A percentile compares a stretch with the other conserved stretches of the same genome.
phyloP scores from a whole-genome alignment of 176 grass and related monocot species.

The Typha latifolia region DNA sequence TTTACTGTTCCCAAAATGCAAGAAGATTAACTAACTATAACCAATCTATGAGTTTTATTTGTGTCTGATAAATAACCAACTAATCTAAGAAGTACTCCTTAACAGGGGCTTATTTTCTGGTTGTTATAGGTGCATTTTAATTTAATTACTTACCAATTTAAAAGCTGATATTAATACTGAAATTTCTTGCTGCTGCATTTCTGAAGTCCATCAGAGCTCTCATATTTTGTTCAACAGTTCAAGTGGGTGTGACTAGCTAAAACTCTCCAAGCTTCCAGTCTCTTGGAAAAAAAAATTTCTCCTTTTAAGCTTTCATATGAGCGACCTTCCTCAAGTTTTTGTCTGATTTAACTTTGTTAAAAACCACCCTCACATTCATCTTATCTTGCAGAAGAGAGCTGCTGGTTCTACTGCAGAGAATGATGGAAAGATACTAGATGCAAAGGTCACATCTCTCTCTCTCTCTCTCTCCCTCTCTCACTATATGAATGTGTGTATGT shows the following conservation, averaged over 20 bases:
- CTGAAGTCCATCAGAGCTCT: too few species aligned
- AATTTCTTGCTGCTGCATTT: neutral
- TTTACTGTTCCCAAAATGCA: neutral
- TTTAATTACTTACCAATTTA: too few species aligned
- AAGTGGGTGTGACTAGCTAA: neutral
- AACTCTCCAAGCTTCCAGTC: too few species aligned
- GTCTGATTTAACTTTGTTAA: constrained; percentile 7
- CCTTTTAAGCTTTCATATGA: neutral
- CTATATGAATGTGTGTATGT: too few species aligned
- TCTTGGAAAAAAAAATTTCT: too few species aligned
- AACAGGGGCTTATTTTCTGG: too few species aligned
- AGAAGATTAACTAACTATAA: neutral
- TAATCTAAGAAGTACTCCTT: too few species aligned
- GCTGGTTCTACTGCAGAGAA: constrained; percentile 32
- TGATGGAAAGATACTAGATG: constrained; percentile 46
- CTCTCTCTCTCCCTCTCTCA: constrained; percentile 1
- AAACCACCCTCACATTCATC: constrained; percentile 10
- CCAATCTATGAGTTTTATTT: too few species aligned
- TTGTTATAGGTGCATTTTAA: too few species aligned
- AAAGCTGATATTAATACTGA: neutral
- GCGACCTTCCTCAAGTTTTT: neutral
- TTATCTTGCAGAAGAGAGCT: constrained; percentile 35
- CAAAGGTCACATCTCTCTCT: constrained; percentile 36
- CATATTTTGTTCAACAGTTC: neutral
- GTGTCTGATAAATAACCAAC: too few species aligned